Evolutionary conservation across 371 early-diverging fungal species (phyloP), one percentile per base, ranked within the genome.

Genomic region (Zopfochytrium polystomum): DNA sequence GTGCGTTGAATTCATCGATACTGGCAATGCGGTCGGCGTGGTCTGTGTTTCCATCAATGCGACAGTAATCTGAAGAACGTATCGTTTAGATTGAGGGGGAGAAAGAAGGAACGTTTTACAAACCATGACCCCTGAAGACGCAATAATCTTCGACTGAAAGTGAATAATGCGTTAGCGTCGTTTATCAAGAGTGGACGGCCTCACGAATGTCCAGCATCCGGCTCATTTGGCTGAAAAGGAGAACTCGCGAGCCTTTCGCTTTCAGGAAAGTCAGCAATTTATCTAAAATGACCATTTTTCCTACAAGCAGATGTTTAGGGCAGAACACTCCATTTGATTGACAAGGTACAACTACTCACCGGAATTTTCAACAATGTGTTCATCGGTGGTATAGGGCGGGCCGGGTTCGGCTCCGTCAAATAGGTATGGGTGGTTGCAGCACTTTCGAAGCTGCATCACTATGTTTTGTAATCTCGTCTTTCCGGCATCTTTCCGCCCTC

Each of bases 341-440:
- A 26, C 56, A 63, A 32, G 9, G 9, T 25, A 42, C 9, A 20
- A 60, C 13, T 29, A 62, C 55, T 71, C 75, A 57, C 95, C 96
- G 23, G 85, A 75, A 71, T 96, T 98, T 56, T 90, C 88, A 11
- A 99, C 87, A 60, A 99, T 75, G 73, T 98, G 98, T 70, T 95
- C 89, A 56, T 95, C 99, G 0, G 97, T 97, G 1, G 98, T 97
- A 68, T 85, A 98, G 5, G 98, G 99, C 9, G 98, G 98, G 0
- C 88, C 89, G 22, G 91, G 90, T 73, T 96, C 99, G 18, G 99
- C 99, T 29, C 99, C 98, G 57, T 91, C 94, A 71, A 99, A 96
- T 3, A 99, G 84, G 71, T 98, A 99, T 7, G 99, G 99, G 72
- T 99, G 99, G 65, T 98, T 99, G 72, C 99, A 98, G 75, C 98